Evolutionary conservation across 2,329 filamentous ascomycete species (phyloP), one percentile per base, ranked within the genome.

Genomic region (Sphaerulina musiva): DNA sequence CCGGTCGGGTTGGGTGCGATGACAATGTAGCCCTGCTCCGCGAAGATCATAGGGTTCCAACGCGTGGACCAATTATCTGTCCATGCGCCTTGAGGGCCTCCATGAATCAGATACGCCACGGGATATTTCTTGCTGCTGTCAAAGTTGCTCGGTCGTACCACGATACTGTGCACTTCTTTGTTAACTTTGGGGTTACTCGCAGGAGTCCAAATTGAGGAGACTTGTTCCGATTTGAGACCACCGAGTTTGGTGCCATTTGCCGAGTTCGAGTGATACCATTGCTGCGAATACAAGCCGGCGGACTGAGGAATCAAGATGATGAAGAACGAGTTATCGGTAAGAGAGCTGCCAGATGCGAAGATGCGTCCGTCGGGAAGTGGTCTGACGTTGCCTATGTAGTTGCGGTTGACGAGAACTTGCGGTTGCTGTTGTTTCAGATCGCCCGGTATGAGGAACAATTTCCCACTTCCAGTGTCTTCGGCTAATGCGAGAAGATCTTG

Each of bases 281-380:
- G 3, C 31, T 59, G 6, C 47, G 29, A 7, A 47, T 26, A 14
- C 44, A 31, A 14, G 29, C 39, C 8, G 68, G 40, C 69, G 53
- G 2, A 77, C 73, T 49, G 81, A 75, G 76, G 74, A 49, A 83
- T 76, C 7, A 87, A 66, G 12, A 87, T 74, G 14, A 76, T 78
- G 69, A 86, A 92, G 59, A 79, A 74, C 8, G 84, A 88, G 70
- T 82, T 91, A 62, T 92, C 87, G 20, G 87, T 74, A 0, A 88
- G 74, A 9, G 84, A 89, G 55, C 73, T 83, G n/a, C 80, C 80
- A 41, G 81, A 84, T 36, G 90, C 65, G 62, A 92, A 80, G 4
- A 91, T 70, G 17, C 72, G 65, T 1, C 74, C 74, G 26, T 74
- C 67, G 5, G 71, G 71, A 1, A 89, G 72, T 3, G 77, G 72